Percentiles rank a stretch among this genome's conserved stretches.
Evolutionary conservation across 2,329 filamentous ascomycete species (phyloP).

Genomic region (Daldinia eschscholtzii): DNA sequence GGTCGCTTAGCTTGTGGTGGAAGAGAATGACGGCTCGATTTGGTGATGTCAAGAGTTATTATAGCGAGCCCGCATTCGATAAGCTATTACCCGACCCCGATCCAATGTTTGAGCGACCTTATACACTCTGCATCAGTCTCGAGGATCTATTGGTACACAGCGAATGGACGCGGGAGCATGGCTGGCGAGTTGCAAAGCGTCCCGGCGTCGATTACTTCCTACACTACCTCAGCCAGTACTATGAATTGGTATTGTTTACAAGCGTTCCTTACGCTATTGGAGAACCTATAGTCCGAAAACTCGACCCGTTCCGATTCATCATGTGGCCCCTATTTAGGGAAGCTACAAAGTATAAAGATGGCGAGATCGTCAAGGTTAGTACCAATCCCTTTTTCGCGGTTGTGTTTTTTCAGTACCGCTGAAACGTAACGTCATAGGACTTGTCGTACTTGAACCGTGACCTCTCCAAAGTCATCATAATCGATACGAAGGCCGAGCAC

Average conservation of each 20-base stretch:
- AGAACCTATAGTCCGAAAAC: constrained; percentile 89
- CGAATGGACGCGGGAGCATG: constrained; percentile 93
- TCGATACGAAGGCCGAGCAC: constrained; percentile 87
- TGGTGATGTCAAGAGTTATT: constrained; percentile 84
- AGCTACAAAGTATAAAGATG: constrained; percentile 96
- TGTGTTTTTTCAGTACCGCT: background rate
- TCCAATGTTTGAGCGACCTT: constrained; percentile 83
- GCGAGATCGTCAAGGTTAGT: constrained; percentile 92
- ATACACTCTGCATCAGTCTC: constrained; percentile 91
- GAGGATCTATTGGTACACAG: constrained; percentile 96
- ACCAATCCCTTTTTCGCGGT: background rate
- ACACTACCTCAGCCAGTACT: constrained; percentile 96
- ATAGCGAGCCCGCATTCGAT: constrained; percentile 94
- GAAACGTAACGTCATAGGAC: constrained; percentile 65
- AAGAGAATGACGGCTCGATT: constrained; percentile 81
- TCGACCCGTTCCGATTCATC: constrained; percentile 95
- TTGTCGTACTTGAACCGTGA: constrained; percentile 98
- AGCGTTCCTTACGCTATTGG: constrained; percentile 85
- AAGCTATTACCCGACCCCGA: constrained; percentile 90
- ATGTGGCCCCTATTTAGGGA: constrained; percentile 96
- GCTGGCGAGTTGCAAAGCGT: constrained; percentile 94
- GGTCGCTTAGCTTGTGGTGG: constrained; percentile 81
- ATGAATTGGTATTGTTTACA: constrained; percentile 96
- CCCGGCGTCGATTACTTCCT: constrained; percentile 98
- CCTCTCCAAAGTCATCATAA: constrained; percentile 92